A percentile compares a stretch with the other conserved stretches of the same genome.
Evolutionary conservation across 208 protist species (phyloP).

Genomic region (Porcisia deanei): DNA sequence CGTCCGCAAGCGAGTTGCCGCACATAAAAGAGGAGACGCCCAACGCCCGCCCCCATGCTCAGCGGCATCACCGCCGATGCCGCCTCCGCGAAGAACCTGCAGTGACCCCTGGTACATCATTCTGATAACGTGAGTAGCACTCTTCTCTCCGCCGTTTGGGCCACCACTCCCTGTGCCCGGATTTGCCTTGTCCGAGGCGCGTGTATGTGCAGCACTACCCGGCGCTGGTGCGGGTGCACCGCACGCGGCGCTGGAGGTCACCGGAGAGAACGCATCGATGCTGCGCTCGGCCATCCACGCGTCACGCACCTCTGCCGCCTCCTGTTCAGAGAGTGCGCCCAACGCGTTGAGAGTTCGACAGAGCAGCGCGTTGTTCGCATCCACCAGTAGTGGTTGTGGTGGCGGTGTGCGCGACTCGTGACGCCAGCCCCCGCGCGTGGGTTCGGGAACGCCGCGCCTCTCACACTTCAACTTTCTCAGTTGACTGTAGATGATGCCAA

Average conservation of each 20-base stretch:
- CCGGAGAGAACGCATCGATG: background rate
- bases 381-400: background rate
- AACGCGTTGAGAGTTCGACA: constrained; percentile 13
- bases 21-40: background rate
- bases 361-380: background rate
- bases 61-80: background rate
- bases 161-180: background rate
- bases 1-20: constrained; percentile 13
- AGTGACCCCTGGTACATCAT: constrained; percentile 4
- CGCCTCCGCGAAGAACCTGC: background rate
- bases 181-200: background rate
- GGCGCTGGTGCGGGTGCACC: background rate
- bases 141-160: background rate
- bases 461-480: background rate
- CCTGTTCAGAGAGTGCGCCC: background rate
- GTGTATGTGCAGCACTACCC: background rate
- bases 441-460: too few relatives aligned
- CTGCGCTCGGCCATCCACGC: constrained; percentile 7
- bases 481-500: constrained; percentile 9
- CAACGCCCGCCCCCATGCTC: background rate
- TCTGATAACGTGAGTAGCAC: background rate
- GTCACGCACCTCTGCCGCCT: constrained; percentile 25
- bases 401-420: background rate
- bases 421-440: background rate
- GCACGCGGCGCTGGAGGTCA: background rate